Percentiles rank a stretch among this genome's conserved stretches.
phyloP scores from a whole-genome alignment of 2,329 filamentous ascomycete genomes.

The Fusarium nanum region DNA sequence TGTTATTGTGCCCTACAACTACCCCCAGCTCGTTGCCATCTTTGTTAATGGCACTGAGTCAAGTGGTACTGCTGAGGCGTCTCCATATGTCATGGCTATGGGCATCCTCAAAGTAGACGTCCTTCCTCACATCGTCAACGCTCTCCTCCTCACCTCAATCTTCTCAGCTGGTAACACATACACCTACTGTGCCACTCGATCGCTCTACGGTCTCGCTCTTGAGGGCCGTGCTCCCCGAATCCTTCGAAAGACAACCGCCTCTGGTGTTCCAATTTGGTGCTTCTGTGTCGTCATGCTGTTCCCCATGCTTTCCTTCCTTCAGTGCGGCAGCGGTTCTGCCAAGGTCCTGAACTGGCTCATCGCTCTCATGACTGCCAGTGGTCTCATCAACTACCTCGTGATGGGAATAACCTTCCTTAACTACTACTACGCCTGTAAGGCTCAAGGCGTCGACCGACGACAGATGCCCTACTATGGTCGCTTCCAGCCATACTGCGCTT shows the following conservation, averaged over 20 bases:
- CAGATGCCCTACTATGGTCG: slow-evolving; percentile 67
- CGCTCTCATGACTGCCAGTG: slow-evolving; percentile 67
- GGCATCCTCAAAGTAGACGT: slow-evolving; percentile 63
- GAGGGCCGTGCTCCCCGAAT: slow-evolving; percentile 63
- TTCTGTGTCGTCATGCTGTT: slow-evolving; percentile 66
- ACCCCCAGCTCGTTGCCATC: slow-evolving; percentile 65
- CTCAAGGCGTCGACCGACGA: slow-evolving; percentile 63
- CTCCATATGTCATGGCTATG: slow-evolving; percentile 74
- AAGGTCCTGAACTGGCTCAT: slow-evolving; percentile 66
- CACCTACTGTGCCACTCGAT: slow-evolving; percentile 63
- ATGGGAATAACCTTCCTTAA: slow-evolving; percentile 60
- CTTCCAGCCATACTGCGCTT: slow-evolving; percentile 69
- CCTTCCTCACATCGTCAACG: slow-evolving; percentile 69
- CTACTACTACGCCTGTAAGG: slow-evolving; percentile 64
- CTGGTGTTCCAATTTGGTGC: slow-evolving; percentile 71
- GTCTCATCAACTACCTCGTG: slow-evolving; percentile 72
- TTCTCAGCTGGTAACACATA: slow-evolving; percentile 64
- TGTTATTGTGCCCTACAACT: slow-evolving; percentile 74
- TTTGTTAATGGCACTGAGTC: slow-evolving; percentile 52
- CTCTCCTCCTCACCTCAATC: slow-evolving; percentile 58
- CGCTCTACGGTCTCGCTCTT: slow-evolving; percentile 62
- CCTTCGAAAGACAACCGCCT: slow-evolving; percentile 68
- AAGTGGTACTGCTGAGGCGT: slow-evolving; percentile 63
- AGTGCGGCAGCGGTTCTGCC: slow-evolving; percentile 60
- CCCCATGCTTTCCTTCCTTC: slow-evolving; percentile 65